Base-by-base conservation (phyloP, 2,329 filamentous ascomycete genomes). In the Fusarium sp. region DNA sequence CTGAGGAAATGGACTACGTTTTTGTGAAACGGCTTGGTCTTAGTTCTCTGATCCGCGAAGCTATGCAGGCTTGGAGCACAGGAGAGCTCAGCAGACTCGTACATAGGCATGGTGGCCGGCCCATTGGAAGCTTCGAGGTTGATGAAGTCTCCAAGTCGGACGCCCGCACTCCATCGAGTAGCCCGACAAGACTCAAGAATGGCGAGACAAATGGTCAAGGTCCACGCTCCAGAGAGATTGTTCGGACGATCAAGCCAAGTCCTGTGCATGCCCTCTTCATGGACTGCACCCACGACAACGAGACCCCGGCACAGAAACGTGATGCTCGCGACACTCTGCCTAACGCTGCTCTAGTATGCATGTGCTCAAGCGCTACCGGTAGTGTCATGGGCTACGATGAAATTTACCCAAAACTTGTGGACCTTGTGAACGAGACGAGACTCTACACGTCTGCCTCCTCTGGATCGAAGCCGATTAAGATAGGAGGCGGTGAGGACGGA, bases 221-320 rank as follows among this genome's bases (percentile, higher is more conserved):
- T 32, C 71, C 73, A 13, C 74, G 77, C 25, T 78, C 80, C 29
- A 80, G 82, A 32, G 90, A 94, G 69, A 85, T 91, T 15, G 83
- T 97, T 65, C 90, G 89, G 65, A 89, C 85, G 61, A 93, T 99
- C 76, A 91, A 92, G 66, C 89, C 91, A n/a, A 91, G 88, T 4
- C 92, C 93, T 5, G 90, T 98, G 0, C 93, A 97, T 66, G 95
- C 94, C 1, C 81, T 99, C 1, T 97, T 99, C 77, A 98, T 98
- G 93, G 96, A 99, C 75, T 99, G 96, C 77, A 99, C 96, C 0
- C 95, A 99, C 75, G 95, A 99, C 78, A 99, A 99, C 70, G 94
- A 99, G 78, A 91, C 92, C 3, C 95, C 95, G 1, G 92, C 94
- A 1, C 94, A 99, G 77, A 97, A 97, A 77, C 86, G 96, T 36